A percentile compares a stretch with the other conserved stretches of the same genome.
Evolutionary conservation across 352 stramenopile genomes (phyloP).

Genomic region (Pythium brassicae): DNA sequence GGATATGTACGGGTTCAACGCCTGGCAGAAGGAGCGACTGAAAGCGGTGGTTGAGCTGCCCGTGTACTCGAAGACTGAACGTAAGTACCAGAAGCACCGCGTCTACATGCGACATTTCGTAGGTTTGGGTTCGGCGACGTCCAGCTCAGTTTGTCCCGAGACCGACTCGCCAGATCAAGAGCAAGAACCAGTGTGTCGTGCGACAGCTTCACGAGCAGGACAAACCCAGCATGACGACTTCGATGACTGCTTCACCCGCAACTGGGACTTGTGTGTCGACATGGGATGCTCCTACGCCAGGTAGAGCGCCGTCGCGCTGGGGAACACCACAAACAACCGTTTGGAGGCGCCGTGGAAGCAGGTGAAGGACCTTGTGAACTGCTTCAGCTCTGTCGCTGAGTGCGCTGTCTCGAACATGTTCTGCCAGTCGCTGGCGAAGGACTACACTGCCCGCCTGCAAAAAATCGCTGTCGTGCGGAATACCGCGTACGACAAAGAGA

Average conservation of each 20-base stretch:
- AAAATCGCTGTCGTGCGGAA: conserved; percentile 8
- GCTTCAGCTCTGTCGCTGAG: conserved; percentile 17
- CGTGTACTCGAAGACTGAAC: conserved; percentile 13
- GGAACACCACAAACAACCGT: conserved; percentile 26
- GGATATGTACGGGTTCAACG: conserved; percentile 8
- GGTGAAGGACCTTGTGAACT: conserved; percentile 15
- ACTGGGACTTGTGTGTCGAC: conserved; percentile 16
- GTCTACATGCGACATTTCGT: conserved; percentile 9
- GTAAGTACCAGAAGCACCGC: conserved; percentile 5
- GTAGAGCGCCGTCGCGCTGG: conserved; percentile 10
- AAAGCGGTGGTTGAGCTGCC: conserved; percentile 6
- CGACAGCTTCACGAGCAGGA: too few species aligned
- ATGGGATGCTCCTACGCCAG: conserved; percentile 12
- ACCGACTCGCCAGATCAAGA: too few species aligned
- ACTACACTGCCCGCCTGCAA: conserved; percentile 12
- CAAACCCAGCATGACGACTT: conserved; percentile 8
- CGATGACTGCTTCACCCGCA: conserved; percentile 19
- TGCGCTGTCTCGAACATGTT: conserved; percentile 15
- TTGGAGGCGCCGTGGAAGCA: conserved; percentile 24
- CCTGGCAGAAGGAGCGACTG: conserved; percentile 19
- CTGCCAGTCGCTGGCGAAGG: conserved; percentile 13
- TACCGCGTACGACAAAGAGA: conserved; percentile 15
- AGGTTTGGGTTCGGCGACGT: neutral
- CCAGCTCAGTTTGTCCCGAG: neutral
- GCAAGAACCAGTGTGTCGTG: too few species aligned